phyloP scores from a whole-genome alignment of 176 grass and related monocot genomes.

The Oryza australiensis region DNA sequence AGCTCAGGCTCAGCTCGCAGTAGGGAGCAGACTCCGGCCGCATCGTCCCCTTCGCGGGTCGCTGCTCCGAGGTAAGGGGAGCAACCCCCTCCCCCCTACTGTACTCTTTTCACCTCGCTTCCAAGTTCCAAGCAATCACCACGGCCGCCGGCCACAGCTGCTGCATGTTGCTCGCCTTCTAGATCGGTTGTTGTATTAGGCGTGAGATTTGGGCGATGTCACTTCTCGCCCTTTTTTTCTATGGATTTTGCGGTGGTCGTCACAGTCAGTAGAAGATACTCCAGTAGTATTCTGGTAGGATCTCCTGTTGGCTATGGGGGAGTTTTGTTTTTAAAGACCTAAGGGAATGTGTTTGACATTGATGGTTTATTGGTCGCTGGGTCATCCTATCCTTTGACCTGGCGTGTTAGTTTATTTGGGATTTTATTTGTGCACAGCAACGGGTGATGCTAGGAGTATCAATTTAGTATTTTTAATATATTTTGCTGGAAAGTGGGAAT shows the following conservation, averaged over 20 bases:
- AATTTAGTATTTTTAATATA: neutral
- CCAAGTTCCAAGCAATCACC: neutral
- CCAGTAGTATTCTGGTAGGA: neutral
- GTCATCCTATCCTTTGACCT: conserved; percentile 21
- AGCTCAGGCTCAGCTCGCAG: neutral
- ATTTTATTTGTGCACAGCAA: neutral
- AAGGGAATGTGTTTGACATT: neutral
- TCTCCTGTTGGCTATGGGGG: neutral
- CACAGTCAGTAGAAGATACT: neutral
- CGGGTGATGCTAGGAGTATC: too few species aligned
- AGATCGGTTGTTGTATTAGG: neutral
- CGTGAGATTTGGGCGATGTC: neutral
- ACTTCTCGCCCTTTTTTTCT: neutral
- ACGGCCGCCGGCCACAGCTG: neutral
- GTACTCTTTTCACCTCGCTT: conserved; percentile 7
- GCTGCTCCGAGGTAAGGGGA: conserved; percentile 14
- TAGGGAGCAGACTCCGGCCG: neutral
- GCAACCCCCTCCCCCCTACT: neutral
- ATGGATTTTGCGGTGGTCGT: neutral
- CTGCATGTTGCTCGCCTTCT: neutral
- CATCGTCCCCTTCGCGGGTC: neutral
- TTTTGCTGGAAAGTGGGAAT: neutral
- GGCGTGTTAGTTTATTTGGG: conserved; percentile 9
- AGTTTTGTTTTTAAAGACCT: neutral
- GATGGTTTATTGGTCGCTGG: neutral